Evolutionary conservation across 306 rosid genomes (phyloP).

Genomic region (Hippophae rhamnoides): DNA sequence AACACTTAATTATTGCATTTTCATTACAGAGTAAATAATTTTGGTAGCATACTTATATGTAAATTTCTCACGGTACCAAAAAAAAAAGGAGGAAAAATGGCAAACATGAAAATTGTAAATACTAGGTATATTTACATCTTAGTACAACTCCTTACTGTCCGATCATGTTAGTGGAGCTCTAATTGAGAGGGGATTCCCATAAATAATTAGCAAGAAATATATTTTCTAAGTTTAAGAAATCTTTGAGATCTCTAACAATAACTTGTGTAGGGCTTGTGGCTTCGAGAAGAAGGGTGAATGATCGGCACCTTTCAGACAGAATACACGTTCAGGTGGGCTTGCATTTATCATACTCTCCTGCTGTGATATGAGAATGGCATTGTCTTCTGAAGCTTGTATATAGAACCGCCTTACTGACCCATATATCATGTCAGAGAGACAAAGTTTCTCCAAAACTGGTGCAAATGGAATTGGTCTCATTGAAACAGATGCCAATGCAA

Average conservation of each 20-base stretch:
- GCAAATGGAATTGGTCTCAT: slow-evolving; percentile 86
- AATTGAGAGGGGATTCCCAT: slow-evolving; percentile 19
- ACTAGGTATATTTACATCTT: slow-evolving; percentile 20
- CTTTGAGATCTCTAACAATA: slow-evolving; percentile 74
- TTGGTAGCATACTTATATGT: no score
- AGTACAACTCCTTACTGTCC: slow-evolving; percentile 16
- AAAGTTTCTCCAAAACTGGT: slow-evolving; percentile 73
- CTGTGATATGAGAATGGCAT: slow-evolving; percentile 57
- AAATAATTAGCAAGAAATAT: slow-evolving; percentile 7
- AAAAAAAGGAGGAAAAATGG: no score
- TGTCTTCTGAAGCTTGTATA: slow-evolving; percentile 78
- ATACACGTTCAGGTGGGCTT: slow-evolving; percentile 67
- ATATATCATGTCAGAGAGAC: slow-evolving; percentile 63
- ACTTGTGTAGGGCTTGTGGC: slow-evolving; percentile 94
- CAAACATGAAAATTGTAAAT: not conserved
- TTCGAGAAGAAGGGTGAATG: slow-evolving; percentile 95
- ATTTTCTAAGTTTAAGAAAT: slow-evolving; percentile 24
- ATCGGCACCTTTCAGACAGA: slow-evolving; percentile 72
- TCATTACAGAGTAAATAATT: no score
- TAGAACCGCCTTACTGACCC: slow-evolving; percentile 80
- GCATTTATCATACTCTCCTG: slow-evolving; percentile 73
- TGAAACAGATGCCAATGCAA: slow-evolving; percentile 86
- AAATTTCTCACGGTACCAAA: no score
- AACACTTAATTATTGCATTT: no score
- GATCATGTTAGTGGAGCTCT: slow-evolving; percentile 21